phyloP scores from a whole-genome alignment of 441 rosid genomes.

The Capsella rubella region DNA sequence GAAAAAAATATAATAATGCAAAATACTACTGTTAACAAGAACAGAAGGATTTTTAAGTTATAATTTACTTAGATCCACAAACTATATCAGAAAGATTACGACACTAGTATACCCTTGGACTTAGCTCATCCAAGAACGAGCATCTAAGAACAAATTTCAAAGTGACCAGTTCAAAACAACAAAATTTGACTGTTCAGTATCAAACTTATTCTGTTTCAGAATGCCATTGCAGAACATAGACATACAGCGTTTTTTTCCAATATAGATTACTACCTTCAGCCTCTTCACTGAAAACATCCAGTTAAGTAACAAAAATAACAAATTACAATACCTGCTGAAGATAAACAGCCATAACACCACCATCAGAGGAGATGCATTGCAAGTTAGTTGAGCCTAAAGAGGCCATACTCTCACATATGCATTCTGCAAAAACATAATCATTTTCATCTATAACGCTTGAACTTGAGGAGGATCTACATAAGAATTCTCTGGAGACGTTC shows the following conservation, averaged over 20 bases:
- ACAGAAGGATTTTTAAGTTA: background rate
- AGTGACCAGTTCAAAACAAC: too few species aligned
- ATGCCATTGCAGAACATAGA: background rate
- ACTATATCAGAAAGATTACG: background rate
- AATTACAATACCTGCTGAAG: conserved; percentile 70
- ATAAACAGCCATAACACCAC: conserved; percentile 54
- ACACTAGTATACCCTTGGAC: background rate
- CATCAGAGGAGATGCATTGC: conserved; percentile 74
- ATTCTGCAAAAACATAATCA: conserved; percentile 80
- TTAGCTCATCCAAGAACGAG: conserved; percentile 18
- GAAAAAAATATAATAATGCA: background rate
- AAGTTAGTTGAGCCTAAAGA: conserved; percentile 86
- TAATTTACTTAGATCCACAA: background rate
- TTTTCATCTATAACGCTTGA: conserved; percentile 65
- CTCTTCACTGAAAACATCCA: background rate
- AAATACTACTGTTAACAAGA: background rate
- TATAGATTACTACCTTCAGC: too few species aligned
- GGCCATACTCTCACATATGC: conserved; percentile 90
- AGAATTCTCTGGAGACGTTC: conserved; percentile 75
- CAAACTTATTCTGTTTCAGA: background rate
- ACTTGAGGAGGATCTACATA: conserved; percentile 62
- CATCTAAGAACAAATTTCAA: too few species aligned
- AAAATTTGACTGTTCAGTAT: background rate
- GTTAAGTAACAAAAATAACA: background rate
- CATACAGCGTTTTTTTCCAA: background rate